Conservation (phyloP, 306 rosid genomes). For the Fagus crenata region DNA sequence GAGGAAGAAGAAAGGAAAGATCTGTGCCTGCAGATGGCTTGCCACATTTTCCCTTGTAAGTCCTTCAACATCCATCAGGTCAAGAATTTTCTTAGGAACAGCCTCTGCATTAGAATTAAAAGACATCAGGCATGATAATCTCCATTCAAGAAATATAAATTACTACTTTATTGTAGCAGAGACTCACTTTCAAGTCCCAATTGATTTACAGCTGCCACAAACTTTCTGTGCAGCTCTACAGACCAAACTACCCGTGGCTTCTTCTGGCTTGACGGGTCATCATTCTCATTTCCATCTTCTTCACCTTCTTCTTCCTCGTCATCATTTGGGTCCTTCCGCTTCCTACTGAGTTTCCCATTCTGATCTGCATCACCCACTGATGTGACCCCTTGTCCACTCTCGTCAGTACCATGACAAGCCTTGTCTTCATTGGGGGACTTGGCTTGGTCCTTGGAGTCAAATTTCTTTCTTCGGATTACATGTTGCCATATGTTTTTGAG, state of each 20-base stretch:
- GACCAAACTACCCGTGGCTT: conserved; percentile 77
- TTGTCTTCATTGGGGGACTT: conserved; percentile 34
- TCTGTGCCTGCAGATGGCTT: conserved; percentile 82
- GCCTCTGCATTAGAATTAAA: conserved; percentile 58
- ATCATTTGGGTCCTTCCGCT: conserved; percentile 56
- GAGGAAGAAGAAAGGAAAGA: conserved; percentile 18
- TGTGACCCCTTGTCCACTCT: conserved; percentile 33
- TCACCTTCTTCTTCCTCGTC: conserved; percentile 60
- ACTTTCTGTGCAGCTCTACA: conserved; percentile 64
- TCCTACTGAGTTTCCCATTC: conserved; percentile 36
- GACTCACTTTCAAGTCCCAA: conserved; percentile 77
- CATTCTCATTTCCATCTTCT: conserved; percentile 48
- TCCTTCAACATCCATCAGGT: conserved; percentile 83
- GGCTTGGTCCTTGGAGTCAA: conserved; percentile 45
- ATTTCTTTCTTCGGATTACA: conserved; percentile 63
- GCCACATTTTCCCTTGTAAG: conserved; percentile 91
- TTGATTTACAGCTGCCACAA: conserved; percentile 64
- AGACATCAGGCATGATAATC: conserved; percentile 18
- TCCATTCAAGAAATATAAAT: neutral
- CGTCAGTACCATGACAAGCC: conserved; percentile 26
- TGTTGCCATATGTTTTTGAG: conserved; percentile 89
- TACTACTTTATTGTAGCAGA: conserved; percentile 7
- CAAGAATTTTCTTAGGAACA: conserved; percentile 81
- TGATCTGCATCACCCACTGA: conserved; percentile 36
- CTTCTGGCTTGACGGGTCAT: conserved; percentile 57